phyloP scores from a whole-genome alignment of 306 rosid genomes.

The Gleditsia sinensis region DNA sequence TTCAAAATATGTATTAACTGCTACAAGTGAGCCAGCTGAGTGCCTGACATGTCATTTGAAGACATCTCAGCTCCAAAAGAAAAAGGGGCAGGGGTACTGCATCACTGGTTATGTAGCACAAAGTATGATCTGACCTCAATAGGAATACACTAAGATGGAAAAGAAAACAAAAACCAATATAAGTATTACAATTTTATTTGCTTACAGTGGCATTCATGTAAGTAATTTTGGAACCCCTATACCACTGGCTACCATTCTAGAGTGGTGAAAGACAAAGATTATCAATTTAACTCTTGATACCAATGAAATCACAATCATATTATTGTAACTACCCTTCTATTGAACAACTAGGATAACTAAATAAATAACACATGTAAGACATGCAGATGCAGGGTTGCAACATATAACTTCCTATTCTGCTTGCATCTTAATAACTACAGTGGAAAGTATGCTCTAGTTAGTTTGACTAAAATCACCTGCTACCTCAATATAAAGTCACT shows the following conservation, averaged over 20 bases:
- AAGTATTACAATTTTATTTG: conserved; percentile 17
- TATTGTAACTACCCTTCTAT: conserved; percentile 5
- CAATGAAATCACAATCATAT: conserved; percentile 8
- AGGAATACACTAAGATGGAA: neutral
- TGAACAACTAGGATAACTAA: conserved; percentile 1
- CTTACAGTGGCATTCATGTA: conserved; percentile 4
- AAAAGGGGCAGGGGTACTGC: conserved; percentile 2
- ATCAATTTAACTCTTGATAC: conserved; percentile 18
- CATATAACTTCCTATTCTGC: neutral
- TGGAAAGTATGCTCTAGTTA: neutral
- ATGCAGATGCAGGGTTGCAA: conserved; percentile 14
- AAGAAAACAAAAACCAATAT: neutral
- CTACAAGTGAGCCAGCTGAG: conserved; percentile 89
- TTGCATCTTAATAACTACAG: neutral
- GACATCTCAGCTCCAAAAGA: conserved; percentile 26
- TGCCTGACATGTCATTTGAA: conserved; percentile 62
- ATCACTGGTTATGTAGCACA: neutral
- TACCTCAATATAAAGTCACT: conserved; percentile 9
- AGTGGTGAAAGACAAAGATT: neutral
- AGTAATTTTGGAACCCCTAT: conserved; percentile 1
- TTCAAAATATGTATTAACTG: conserved; percentile 80
- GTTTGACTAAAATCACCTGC: neutral
- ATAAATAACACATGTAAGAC: neutral
- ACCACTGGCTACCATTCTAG: neutral
- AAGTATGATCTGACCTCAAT: conserved; percentile 1